Conservation (phyloP, 83 land plant species). For the Diphasiastrum complanatum region DNA sequence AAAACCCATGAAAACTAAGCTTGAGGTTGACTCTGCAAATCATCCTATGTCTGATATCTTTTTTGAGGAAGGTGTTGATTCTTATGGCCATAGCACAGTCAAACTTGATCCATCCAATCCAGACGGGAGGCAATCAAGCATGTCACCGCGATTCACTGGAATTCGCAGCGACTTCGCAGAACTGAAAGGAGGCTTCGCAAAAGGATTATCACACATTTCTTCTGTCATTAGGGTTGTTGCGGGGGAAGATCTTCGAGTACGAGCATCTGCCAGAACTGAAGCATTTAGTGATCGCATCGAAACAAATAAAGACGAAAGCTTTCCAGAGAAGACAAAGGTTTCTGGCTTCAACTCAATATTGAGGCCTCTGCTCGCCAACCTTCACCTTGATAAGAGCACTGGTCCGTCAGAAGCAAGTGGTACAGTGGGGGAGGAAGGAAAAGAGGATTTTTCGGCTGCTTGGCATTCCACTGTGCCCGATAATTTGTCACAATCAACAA, state of each 20-base stretch:
- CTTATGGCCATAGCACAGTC: too few relatives aligned
- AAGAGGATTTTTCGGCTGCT: neutral
- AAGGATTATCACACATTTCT: slow-evolving; percentile 6
- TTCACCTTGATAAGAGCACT: neutral
- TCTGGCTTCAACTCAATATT: neutral
- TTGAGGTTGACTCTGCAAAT: neutral
- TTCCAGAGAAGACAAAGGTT: too few relatives aligned
- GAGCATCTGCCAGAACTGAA: neutral
- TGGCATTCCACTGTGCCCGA: too few relatives aligned
- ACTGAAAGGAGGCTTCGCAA: slow-evolving; percentile 8
- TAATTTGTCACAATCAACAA: too few relatives aligned
- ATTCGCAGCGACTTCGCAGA: slow-evolving; percentile 7
- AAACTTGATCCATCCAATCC: neutral
- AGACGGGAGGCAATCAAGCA: neutral
- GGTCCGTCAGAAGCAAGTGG: neutral
- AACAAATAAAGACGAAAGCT: neutral
- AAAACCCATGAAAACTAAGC: neutral
- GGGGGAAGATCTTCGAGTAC: neutral
- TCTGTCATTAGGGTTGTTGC: slow-evolving; percentile 21
- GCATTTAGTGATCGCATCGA: neutral
- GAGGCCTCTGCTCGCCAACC: neutral
- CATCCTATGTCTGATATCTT: neutral
- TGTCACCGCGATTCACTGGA: too few relatives aligned
- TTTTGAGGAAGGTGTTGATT: neutral
- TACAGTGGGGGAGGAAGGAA: neutral